A percentile compares a stretch with the other conserved stretches of the same genome.
These are phyloP conservation scores for Avena atlantica DNA, from an alignment of 176 grass and related monocot genomes.

Conservation along the genomic window DNA sequence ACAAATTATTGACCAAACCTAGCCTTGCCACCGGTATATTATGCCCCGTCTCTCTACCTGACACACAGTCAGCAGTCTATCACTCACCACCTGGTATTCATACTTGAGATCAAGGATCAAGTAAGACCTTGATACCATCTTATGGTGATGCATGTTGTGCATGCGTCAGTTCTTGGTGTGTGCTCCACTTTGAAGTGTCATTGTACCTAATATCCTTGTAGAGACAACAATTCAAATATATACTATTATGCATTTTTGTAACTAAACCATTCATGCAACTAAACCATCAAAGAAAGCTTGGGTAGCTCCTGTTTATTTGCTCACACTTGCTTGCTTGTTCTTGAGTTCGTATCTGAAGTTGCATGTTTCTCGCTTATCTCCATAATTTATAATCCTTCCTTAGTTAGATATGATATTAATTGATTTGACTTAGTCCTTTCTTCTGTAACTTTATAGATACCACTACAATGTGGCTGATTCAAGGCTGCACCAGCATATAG, in stretches of 20 bases:
- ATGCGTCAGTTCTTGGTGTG: conserved; percentile 1
- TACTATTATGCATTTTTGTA: background rate
- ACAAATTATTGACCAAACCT: background rate
- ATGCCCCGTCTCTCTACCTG: background rate
- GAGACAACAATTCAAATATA: background rate
- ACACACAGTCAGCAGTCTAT: background rate
- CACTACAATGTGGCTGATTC: conserved; percentile 92
- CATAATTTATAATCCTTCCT: background rate
- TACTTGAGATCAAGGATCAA: background rate
- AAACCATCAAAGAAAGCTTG: background rate
- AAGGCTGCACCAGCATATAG: conserved; percentile 86
- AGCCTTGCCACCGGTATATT: background rate
- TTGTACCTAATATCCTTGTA: background rate
- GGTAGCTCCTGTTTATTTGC: background rate
- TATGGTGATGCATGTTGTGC: background rate
- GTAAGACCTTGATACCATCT: background rate
- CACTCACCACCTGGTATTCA: background rate
- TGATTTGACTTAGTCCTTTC: conserved; percentile 8
- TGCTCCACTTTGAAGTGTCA: background rate
- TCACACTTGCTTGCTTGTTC: background rate
- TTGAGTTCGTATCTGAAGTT: conserved; percentile 26
- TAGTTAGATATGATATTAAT: conserved; percentile 24
- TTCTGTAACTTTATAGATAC: conserved; percentile 65
- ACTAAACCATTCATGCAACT: background rate
- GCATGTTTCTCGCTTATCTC: conserved; percentile 5